Base-by-base conservation (phyloP, 1,139 yeast species). In the Pneumocystis murina region DNA sequence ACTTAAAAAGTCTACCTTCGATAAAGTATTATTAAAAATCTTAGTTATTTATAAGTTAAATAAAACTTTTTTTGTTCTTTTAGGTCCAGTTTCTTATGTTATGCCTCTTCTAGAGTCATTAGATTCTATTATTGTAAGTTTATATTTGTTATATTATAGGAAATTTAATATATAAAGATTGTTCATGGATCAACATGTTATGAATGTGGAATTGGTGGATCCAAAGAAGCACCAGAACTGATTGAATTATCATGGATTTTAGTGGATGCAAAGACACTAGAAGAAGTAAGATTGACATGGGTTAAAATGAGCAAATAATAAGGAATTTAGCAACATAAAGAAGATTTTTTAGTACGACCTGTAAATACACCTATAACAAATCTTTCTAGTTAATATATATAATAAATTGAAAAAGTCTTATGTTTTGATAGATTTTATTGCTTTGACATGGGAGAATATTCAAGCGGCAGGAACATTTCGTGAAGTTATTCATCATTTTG, bases 341-440 rank as follows among this genome's bases (percentile, higher is more conserved):
- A 79, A 61, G 75, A 80, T 35, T 75, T 80, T 24, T 72, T 83
- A 67, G 80, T 86, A 24, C 81, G 84, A 65, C 92, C 94, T 0
- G 75, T 78, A 59, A 83, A 81, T 71, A 83, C 90, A 1, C 88
- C 89, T 35, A 81, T 85, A 63, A 84, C 90, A 16, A 81, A 85
- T 1, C 75, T 79, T 59, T 85, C 88, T 71, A 79, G 73, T 71
- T 68, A 43, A 72, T 20, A 12, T 17, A 7, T 1, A 35, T 30
- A n/a, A 1, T 36, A 38, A 12, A 20, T 20, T 14, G 10, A 41
- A 28, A 17, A 30, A 14, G 16, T 48, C n/a, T 48, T 24, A 48
- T 58, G 14, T 36, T n/a, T 16, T 48, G 67, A 68, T 84, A 17
- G 76, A 76, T 57, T 68, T 77, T 62, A 81, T 86, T 20, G 74